Evolutionary conservation across 2,329 filamentous ascomycete species (phyloP).

Genomic region (Trichoderma sp.): DNA sequence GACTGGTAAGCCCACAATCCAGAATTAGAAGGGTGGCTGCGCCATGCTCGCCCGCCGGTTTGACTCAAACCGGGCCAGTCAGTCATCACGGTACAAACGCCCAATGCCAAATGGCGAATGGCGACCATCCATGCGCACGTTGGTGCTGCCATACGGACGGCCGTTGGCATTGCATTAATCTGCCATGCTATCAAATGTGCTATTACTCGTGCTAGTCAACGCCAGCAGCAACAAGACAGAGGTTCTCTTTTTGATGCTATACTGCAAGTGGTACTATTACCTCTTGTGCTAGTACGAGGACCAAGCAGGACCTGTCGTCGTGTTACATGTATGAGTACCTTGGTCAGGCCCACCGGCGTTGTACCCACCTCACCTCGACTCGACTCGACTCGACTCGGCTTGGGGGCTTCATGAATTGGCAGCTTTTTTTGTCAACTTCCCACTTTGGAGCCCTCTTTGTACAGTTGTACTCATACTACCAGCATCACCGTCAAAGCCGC

Average conservation of each 20-base stretch:
- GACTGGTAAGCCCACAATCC: slow-evolving; percentile 29
- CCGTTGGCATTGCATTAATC: neutral
- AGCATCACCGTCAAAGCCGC: neutral
- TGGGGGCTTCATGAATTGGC: neutral
- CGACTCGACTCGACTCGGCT: neutral
- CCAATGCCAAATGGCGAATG: neutral
- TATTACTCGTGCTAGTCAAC: slow-evolving; percentile 3
- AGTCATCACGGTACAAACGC: neutral
- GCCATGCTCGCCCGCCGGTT: slow-evolving; percentile 31
- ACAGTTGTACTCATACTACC: neutral
- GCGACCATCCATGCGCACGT: neutral
- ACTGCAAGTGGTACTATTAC: neutral
- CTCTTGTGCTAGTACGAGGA: neutral
- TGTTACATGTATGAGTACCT: neutral
- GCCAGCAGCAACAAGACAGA: neutral
- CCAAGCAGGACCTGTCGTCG: neutral
- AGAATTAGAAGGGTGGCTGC: slow-evolving; percentile 42
- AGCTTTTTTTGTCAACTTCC: slow-evolving; percentile 6
- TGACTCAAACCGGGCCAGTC: slow-evolving; percentile 16
- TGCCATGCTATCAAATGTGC: neutral
- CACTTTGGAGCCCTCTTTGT: neutral
- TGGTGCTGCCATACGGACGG: neutral
- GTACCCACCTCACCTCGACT: neutral
- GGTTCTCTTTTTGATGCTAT: neutral
- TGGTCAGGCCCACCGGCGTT: neutral